Evolutionary conservation across 495 filamentous ascomycete genomes (phyloP).

Genomic region (Daldinia decipiens): DNA sequence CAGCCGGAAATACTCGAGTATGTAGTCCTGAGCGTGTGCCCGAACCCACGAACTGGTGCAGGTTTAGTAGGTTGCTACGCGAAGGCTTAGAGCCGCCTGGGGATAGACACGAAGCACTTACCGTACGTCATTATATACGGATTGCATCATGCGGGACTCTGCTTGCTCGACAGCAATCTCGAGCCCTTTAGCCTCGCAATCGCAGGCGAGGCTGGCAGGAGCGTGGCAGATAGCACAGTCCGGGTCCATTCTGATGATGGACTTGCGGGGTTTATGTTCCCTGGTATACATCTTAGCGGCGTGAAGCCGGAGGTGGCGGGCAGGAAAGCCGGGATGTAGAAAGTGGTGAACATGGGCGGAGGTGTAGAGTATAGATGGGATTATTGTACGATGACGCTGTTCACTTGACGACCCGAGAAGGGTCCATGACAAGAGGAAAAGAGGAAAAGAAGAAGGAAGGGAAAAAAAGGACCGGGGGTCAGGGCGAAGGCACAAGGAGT

Average conservation of each 20-base stretch:
- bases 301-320: slow-evolving; percentile 48
- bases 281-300: slow-evolving; percentile 64
- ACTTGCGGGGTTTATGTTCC: slow-evolving; percentile 58
- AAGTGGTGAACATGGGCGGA: slow-evolving; percentile 47
- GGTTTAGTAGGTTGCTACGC: slow-evolving; percentile 42
- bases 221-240: slow-evolving; percentile 77
- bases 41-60: slow-evolving; percentile 71
- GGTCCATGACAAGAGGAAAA: slow-evolving; percentile 47
- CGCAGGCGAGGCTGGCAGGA: slow-evolving; percentile 69
- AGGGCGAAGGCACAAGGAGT: slow-evolving; percentile 45
- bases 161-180: slow-evolving; percentile 73
- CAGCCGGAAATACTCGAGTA: slow-evolving; percentile 72
- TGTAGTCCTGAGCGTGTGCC: slow-evolving; percentile 73
- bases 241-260: slow-evolving; percentile 69
- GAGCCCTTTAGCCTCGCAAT: slow-evolving; percentile 74
- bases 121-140: slow-evolving; percentile 72
- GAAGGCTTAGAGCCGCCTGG: slow-evolving; percentile 16
- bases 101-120: slow-evolving; percentile 47
- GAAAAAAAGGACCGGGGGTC: slow-evolving; percentile 34
- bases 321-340: slow-evolving; percentile 43
- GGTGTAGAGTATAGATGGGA: slow-evolving; percentile 32
- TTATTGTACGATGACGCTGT: slow-evolving; percentile 50
- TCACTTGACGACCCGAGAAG: slow-evolving; percentile 48
- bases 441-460: slow-evolving; percentile 44
- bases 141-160: slow-evolving; percentile 70